Conservation (phyloP, 1,284 basidiomycete genomes). For the Pholiota adiposa region DNA sequence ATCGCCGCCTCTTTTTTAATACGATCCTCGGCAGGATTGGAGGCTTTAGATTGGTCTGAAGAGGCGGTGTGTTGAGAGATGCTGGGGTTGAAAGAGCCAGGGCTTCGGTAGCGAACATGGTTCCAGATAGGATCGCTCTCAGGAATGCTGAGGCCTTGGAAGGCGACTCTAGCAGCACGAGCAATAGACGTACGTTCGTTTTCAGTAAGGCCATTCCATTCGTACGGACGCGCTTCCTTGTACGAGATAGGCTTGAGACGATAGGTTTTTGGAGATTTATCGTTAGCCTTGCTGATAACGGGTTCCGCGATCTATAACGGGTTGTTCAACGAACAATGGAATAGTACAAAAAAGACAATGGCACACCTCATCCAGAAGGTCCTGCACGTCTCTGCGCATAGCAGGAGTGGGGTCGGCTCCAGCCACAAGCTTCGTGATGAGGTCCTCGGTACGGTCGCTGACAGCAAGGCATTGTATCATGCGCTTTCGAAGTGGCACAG, state of each 20-base stretch:
- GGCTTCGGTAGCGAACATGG: conserved; percentile 32
- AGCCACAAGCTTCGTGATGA: conserved; percentile 46
- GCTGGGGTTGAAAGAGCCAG: conserved; percentile 10
- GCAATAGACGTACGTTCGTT: conserved; percentile 50
- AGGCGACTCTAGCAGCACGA: conserved; percentile 49
- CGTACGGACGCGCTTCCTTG: conserved; percentile 70
- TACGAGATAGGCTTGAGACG: conserved; percentile 57
- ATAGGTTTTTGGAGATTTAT: conserved; percentile 47
- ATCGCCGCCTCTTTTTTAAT: conserved; percentile 30
- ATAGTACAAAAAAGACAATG: too few relatives aligned
- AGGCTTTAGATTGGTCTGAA: conserved; percentile 17
- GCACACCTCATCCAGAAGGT: conserved; percentile 54
- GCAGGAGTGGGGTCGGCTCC: conserved; percentile 36
- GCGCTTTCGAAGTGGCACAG: conserved; percentile 42
- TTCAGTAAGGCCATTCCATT: conserved; percentile 53
- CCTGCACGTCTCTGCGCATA: conserved; percentile 43
- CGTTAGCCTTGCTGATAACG: conserved; percentile 32
- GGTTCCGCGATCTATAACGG: conserved; percentile 54
- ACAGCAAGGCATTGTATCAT: conserved; percentile 61
- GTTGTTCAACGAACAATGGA: conserved; percentile 2
- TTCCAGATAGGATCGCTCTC: conserved; percentile 62
- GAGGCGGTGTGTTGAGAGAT: conserved; percentile 20
- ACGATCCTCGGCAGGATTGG: conserved; percentile 14
- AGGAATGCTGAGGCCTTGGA: conserved; percentile 54
- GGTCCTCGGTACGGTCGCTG: conserved; percentile 47